A percentile compares a stretch with the other conserved stretches of the same genome.
phyloP scores from a whole-genome alignment of 2,329 filamentous ascomycete species.

The Neofusicoccum cordaticola region DNA sequence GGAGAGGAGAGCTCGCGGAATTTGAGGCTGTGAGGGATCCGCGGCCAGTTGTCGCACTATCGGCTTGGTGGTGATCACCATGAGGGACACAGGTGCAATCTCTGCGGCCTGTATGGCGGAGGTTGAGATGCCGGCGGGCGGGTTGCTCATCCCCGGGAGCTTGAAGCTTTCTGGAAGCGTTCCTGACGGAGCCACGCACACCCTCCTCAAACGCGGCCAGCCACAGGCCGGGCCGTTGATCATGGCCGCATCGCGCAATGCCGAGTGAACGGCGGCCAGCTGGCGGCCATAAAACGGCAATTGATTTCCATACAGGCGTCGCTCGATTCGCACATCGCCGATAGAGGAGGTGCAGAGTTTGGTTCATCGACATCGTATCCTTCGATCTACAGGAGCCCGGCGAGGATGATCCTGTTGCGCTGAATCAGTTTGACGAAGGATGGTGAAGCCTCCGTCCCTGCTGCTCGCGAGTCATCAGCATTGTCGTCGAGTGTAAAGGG shows the following conservation, averaged over 20 bases:
- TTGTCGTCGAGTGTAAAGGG: neutral
- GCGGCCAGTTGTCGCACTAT: slow-evolving; percentile 6
- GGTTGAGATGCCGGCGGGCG: neutral
- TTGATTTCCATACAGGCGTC: neutral
- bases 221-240: neutral
- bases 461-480: neutral
- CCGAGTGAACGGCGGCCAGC: neutral
- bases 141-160: neutral
- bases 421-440: slow-evolving; percentile 2
- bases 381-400: slow-evolving; percentile 1
- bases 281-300: neutral
- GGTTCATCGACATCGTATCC: neutral
- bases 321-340: neutral
- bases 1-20: neutral
- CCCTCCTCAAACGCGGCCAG: neutral
- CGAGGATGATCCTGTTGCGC: slow-evolving; percentile 4
- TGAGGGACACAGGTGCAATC: neutral
- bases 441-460: neutral
- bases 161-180: slow-evolving; percentile 10
- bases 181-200: slow-evolving; percentile 7
- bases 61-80: slow-evolving; percentile 1
- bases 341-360: neutral
- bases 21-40: slow-evolving; percentile 11
- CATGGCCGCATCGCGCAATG: slow-evolving; percentile 9
- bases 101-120: neutral